These are phyloP conservation scores for Trichophyton simii DNA, from an alignment of 2,329 filamentous ascomycete genomes.

Conservation along the genomic window DNA sequence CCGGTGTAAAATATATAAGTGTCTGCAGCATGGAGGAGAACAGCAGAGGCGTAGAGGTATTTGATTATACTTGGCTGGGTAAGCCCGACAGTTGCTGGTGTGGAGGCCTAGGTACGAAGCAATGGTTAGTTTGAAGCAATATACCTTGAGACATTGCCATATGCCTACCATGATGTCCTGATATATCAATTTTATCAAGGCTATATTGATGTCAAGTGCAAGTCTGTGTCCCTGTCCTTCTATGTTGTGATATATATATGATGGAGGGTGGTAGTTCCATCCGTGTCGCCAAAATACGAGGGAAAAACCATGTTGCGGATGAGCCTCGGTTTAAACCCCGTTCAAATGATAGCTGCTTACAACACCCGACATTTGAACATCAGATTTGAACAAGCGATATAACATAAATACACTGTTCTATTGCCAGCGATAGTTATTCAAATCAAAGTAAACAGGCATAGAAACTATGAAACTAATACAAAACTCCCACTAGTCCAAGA, in stretches of 20 bases:
- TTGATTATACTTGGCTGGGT: constrained; percentile 11
- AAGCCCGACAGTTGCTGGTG: background rate
- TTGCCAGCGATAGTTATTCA: background rate
- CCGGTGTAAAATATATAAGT: constrained; percentile 11
- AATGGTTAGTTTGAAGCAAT: background rate
- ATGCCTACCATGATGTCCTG: background rate
- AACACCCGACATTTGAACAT: background rate
- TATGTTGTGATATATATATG: background rate
- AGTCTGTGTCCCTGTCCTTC: background rate
- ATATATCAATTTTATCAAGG: background rate
- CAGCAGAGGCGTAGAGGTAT: constrained; percentile 10
- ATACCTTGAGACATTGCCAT: too few species aligned
- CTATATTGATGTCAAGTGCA: background rate
- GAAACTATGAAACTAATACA: background rate
- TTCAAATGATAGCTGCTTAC: background rate
- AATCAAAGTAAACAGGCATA: background rate
- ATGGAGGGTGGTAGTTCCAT: background rate
- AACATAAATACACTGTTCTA: background rate
- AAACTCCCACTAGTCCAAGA: background rate
- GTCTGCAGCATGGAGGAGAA: constrained; percentile 9
- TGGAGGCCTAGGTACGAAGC: constrained; percentile 1
- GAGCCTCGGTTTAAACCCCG: background rate
- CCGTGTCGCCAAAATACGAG: background rate
- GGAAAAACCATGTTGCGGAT: background rate
- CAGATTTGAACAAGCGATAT: background rate